Evolutionary conservation across 2,329 filamentous ascomycete genomes (phyloP).

Genomic region (Dothidotthia symphoricarpi): DNA sequence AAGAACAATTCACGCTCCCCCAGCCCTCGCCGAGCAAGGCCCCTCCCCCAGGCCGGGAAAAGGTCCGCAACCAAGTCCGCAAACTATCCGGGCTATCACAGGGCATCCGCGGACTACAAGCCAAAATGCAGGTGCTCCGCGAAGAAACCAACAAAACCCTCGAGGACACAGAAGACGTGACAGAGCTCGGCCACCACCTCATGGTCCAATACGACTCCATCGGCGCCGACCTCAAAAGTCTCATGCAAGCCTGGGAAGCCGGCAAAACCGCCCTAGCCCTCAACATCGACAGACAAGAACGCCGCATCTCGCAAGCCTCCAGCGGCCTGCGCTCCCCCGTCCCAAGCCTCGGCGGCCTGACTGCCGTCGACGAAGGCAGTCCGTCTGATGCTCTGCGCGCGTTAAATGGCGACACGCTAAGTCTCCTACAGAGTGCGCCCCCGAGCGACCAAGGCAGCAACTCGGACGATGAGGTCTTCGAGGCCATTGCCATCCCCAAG

Average conservation of each 20-base stretch:
- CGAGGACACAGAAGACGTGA: conserved; percentile 66
- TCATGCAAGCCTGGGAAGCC: conserved; percentile 52
- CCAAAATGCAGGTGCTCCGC: conserved; percentile 86
- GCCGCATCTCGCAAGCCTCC: conserved; percentile 51
- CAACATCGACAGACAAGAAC: conserved; percentile 78
- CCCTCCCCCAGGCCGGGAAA: conserved; percentile 72
- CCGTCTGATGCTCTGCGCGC: conserved; percentile 71
- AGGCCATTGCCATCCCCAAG: conserved; percentile 77
- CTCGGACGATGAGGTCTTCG: conserved; percentile 77
- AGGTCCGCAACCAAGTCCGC: conserved; percentile 80
- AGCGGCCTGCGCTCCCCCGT: conserved; percentile 51
- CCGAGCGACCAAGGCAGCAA: conserved; percentile 53
- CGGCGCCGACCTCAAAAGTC: conserved; percentile 72
- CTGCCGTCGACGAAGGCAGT: conserved; percentile 52
- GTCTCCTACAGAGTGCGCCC: conserved; percentile 40
- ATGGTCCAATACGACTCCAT: conserved; percentile 94
- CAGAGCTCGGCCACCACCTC: conserved; percentile 73
- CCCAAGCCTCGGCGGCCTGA: conserved; percentile 63
- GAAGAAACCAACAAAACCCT: conserved; percentile 83
- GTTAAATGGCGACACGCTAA: conserved; percentile 68
- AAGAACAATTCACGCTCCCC: conserved; percentile 61
- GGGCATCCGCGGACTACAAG: conserved; percentile 86
- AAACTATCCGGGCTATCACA: conserved; percentile 86
- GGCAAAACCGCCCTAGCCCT: conserved; percentile 79
- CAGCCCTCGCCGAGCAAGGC: conserved; percentile 58